phyloP scores from a whole-genome alignment of 2,329 filamentous ascomycete species.

The Botrytis fragariae region DNA sequence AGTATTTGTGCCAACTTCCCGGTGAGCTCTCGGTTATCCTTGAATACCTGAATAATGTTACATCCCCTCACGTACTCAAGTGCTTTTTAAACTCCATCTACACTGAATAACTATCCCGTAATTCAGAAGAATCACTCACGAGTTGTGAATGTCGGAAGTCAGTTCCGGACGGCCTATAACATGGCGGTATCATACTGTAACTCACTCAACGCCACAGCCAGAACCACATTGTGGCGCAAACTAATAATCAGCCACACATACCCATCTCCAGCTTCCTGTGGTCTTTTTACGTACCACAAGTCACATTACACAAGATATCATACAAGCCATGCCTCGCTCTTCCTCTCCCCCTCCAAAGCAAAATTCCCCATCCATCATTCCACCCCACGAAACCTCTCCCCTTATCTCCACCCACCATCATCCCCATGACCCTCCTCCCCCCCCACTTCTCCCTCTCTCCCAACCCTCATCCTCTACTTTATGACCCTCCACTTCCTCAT shows the following conservation, averaged over 20 bases:
- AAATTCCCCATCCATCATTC: background rate
- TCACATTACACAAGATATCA: background rate
- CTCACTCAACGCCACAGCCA: background rate
- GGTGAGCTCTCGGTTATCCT: background rate
- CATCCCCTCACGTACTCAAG: too few species aligned
- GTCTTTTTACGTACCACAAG: background rate
- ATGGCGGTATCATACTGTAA: background rate
- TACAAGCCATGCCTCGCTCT: background rate
- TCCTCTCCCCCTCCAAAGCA: background rate
- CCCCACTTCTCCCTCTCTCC: background rate
- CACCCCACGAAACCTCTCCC: background rate
- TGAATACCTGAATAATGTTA: background rate
- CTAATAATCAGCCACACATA: background rate
- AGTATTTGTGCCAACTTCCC: background rate
- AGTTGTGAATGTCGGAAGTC: background rate
- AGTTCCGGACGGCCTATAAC: background rate
- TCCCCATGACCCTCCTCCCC: background rate
- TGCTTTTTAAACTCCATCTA: background rate
- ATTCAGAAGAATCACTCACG: background rate
- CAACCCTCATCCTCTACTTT: slow-evolving; percentile 31
- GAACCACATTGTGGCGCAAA: background rate
- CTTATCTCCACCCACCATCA: background rate
- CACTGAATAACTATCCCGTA: accelerated
- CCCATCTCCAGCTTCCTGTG: background rate
- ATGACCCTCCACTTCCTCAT: slow-evolving; percentile 38